Base-by-base conservation (phyloP, 805 yeast genomes). In the Ogataea wickerhamii region DNA sequence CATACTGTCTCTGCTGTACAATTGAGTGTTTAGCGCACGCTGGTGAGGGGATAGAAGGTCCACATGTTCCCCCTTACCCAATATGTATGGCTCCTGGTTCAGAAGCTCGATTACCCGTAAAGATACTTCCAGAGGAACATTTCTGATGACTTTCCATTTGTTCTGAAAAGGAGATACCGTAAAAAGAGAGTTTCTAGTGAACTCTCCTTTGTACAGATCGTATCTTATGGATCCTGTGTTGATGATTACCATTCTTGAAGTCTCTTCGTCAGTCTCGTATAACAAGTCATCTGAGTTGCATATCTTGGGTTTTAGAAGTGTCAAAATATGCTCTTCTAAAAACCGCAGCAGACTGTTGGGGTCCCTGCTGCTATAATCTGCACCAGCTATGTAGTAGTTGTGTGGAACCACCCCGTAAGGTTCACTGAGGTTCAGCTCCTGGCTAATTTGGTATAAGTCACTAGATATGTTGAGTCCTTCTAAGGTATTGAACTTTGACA, bases 141-240 rank as follows among this genome's bases (percentile, higher is more conserved):
- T 65, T 1, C 71, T 65, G 11, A 89, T 58, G 34, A 72, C 76
- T 22, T 70, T 74, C 97, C 97, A 91, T 28, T 71, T 71, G 53
- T 88, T 87, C 37, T 76, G 70, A 61, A 87, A 89, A 0, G 98
- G 97, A 0, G 94, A 80, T 1, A 91, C 85, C 30, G 83, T 85
- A 55, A 71, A 91, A 49, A 83, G 83, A 0, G 91, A 71, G 58
- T 88, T 95, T 30, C 66, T 64, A 0, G 95, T 88, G 56, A 82
- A 89, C 2, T 82, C 80, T 0, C 97, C 98, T 55, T 80, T 75
- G 63, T 82, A 83, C 32, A 89, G 62, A 60, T 89, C 96, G 55
- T 86, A 91, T 37, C 97, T 73, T 3, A 89, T 74, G 4, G 95
- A 82, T 1, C 97, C 97, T 0, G 96, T 83, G 57, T 91, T 91